Evolutionary conservation across 129 eudicot genomes (phyloP).

Genomic region (Saposhnikovia divaricata): DNA sequence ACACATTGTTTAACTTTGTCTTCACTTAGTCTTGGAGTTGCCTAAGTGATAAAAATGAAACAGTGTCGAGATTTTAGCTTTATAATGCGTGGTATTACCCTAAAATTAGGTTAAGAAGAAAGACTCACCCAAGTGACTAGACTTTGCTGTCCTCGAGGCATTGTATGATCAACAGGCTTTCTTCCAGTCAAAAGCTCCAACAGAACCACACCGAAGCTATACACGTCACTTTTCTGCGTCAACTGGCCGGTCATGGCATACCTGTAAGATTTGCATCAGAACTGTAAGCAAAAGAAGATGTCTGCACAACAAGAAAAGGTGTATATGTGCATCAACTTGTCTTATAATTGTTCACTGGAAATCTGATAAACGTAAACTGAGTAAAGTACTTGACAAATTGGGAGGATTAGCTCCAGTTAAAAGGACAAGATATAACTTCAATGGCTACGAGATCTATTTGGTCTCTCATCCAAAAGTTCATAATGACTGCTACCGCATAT

Average conservation of each 20-base stretch:
- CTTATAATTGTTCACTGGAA: not conserved
- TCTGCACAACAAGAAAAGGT: not conserved
- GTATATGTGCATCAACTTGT: not conserved
- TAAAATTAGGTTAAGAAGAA: not conserved
- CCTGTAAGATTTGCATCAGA: constrained; percentile 23
- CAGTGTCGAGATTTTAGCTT: not conserved
- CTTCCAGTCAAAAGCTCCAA: constrained; percentile 92
- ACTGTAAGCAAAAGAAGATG: not conserved
- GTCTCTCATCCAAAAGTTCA: not conserved
- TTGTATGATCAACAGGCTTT: constrained; percentile 91
- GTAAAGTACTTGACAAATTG: not conserved
- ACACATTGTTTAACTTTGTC: constrained; percentile 93
- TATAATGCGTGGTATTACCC: not conserved
- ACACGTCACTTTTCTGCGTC: constrained; percentile 91
- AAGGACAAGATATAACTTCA: not conserved
- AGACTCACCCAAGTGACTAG: constrained; percentile 91
- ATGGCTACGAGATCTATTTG: not conserved
- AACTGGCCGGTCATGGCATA: constrained; percentile 94
- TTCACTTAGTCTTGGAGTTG: constrained; percentile 92
- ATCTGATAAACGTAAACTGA: not conserved
- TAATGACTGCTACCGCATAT: not conserved
- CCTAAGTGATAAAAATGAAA: constrained; percentile 32
- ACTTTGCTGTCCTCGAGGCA: constrained; percentile 94
- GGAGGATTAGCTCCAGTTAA: not conserved
- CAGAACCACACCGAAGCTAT: constrained; percentile 87